Evolutionary conservation across 2,329 filamentous ascomycete species (phyloP), one percentile per base, ranked within the genome.

Genomic region (Aspergillus terreus): DNA sequence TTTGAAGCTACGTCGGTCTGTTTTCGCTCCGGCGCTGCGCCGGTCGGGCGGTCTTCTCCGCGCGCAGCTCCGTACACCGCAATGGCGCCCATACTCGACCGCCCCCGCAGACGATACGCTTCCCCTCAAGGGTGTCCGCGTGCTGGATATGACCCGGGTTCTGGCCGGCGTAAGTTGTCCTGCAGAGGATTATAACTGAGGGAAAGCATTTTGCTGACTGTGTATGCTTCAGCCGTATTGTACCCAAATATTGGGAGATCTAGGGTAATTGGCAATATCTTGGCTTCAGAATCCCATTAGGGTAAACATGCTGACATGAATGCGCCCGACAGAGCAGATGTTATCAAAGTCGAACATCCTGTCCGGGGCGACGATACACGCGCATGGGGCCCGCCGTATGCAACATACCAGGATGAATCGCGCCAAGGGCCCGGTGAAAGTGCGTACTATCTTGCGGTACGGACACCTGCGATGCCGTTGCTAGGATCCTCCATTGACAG

Each of bases 281-380:
- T 44, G 11, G n/a, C 15, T 35, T 21, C 25, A 9, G n/a, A 15
- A 7, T 36, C 12, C n/a, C n/a, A 17, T 4, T 3, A 6, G 23
- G 35, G 46, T 23, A 32, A 19, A 42, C 12, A 41, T 17, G 21
- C 14, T 17, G 33, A 53, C 51, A 53, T 38, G 51, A 48, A 47
- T 35, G 25, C 9, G 5, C 17, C 33, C 38, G 58, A 52, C 61
- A 95, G 91, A 58, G 94, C 94, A 59, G 92, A 99, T 70, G 85
- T 99, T 30, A 96, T 99, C 74, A 99, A 99, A 73, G 83, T 99
- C 55, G 94, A 99, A 72, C 94, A 99, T 71, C 94, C 94, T 4
- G 84, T 84, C 4, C 82, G 90, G 51, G 94, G 90, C 35, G 94
- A 99, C 68, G 94, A 99, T 68, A 99, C 94, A 9, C 79, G 94